Base-by-base conservation (phyloP, 2,329 filamentous ascomycete genomes). In the Helminthosporium solani region DNA sequence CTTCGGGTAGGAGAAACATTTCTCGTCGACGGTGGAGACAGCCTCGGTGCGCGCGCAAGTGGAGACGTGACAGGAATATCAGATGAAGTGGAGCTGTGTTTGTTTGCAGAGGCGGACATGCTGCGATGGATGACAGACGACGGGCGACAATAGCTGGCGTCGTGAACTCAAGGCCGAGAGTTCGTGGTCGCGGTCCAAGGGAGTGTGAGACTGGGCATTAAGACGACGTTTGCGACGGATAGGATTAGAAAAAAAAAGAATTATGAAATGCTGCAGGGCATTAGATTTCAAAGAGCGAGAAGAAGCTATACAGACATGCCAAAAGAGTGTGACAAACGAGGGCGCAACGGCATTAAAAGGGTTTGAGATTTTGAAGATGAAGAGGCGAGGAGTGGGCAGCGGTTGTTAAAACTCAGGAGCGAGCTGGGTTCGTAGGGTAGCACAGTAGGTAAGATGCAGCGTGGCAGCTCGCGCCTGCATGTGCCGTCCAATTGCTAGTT, bases 281-380 rank as follows among this genome's bases (percentile, higher is more conserved):
- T 6, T 49, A 47, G 44, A 44, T 37, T 51, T 52, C 59, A 67
- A 68, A 53, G 64, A 68, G 64, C 54, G 61, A 66, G 61, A 46
- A 60, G 56, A 66, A 65, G 44, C 56, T 64, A 66, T 54, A 64
- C 53, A 63, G 53, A 66, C 58, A 68, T 57, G 60, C 54, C 61
- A 57, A 68, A 66, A 56, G 66, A 68, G 60, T 30, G 46, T 35
- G 46, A 65, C 63, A 51, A 54, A 50, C 57, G 56, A 54, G 38
- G 49, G 62, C 61, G 54, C 60, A 60, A 53, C 61, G 64, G 64
- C 66, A 68, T 66, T 62, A 66, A 63, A 54, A 56, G 53, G n/a
- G 55, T 54, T 57, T 57, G 52, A 56, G 50, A 54, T 52, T 58
- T 62, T 48, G 57, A 52, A 56, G 56, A 54, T 52, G 49, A 54